Base-by-base conservation (phyloP, 305 asterid genomes). In the Solanum aculeatissimum region DNA sequence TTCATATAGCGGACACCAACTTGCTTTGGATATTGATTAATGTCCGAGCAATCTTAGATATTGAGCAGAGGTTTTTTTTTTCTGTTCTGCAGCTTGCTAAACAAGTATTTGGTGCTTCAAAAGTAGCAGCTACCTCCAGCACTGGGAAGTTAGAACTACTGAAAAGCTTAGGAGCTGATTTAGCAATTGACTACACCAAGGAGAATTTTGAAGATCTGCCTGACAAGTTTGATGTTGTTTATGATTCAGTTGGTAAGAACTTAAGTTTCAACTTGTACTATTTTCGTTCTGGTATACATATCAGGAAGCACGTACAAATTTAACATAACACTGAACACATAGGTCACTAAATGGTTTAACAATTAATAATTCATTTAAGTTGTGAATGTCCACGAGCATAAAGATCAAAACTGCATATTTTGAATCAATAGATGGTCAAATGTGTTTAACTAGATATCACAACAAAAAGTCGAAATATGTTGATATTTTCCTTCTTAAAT, bases 41-140 rank as follows among this genome's bases (percentile, higher is more conserved):
- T 6, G 38, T 32, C 38, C 38, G 4, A 32, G 38, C 38, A 32
- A 32, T 32, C 38, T 32, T 32, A 32, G 4, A 35, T 35, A 35
- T 35, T 35, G 5, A 35, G 4, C 40, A 0, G 40, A 35, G 40
- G 40, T 6, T 35, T 4, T 35, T 27, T 79, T 23, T 53, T 27
- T 53, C 79, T 77, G 62, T 75, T 69, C 32, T 35, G 88, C 93
- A 95, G 99, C 88, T 96, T 6, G 98, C 98, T 21, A 96, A 96
- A 85, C 93, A 96, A 38, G 98, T 93, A 32, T 93, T 93, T 86
- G 96, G 98, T 14, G 98, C 98, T 83, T 96, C 99, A 16, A 92
- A 90, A 87, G 91, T 94, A 10, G 99, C 98, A 71, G 95, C 97
- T 43, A 94, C 98, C 7, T 71, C 98, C 38, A 96, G 98, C 92